Conservation (phyloP, 1,284 basidiomycete species). For the Sphaerobolus stellatus region DNA sequence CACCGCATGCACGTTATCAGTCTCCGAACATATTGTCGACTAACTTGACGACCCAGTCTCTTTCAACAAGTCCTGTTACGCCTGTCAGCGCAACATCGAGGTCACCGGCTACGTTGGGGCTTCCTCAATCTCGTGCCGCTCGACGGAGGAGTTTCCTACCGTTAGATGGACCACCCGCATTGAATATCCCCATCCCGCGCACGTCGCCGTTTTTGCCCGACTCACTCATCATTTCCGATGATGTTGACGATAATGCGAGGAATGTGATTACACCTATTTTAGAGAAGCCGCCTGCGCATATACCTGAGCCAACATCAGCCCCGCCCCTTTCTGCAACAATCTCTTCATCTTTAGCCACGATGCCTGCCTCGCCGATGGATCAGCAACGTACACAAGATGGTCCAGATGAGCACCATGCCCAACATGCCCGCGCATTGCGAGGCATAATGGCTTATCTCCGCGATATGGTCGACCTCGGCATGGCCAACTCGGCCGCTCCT, state of each 20-base stretch:
- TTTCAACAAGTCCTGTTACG: conserved; percentile 21
- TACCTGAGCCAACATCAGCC: background rate
- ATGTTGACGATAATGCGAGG: too few relatives aligned
- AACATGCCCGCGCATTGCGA: conserved; percentile 74
- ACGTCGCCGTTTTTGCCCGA: conserved; percentile 60
- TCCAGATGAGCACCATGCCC: conserved; percentile 52
- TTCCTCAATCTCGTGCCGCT: conserved; percentile 47
- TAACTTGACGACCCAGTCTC: conserved; percentile 25
- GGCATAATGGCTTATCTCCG: conserved; percentile 93
- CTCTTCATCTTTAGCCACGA: too few relatives aligned
- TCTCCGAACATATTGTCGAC: too few relatives aligned
- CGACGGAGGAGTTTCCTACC: conserved; percentile 87
- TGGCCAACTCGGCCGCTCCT: conserved; percentile 47
- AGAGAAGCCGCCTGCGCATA: conserved; percentile 9
- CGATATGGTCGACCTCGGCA: conserved; percentile 88
- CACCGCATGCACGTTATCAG: conserved; percentile 16
- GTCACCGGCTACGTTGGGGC: conserved; percentile 11
- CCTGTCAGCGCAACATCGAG: background rate
- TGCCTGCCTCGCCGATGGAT: background rate
- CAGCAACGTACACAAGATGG: conserved; percentile 50
- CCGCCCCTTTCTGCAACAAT: too few relatives aligned
- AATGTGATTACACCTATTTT: too few relatives aligned
- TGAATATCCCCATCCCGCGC: conserved; percentile 59
- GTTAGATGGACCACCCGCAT: conserved; percentile 56
- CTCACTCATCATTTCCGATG: conserved; percentile 44